Base-by-base conservation (phyloP, 177 flowering plant genomes). In the Telopea speciosissima region DNA sequence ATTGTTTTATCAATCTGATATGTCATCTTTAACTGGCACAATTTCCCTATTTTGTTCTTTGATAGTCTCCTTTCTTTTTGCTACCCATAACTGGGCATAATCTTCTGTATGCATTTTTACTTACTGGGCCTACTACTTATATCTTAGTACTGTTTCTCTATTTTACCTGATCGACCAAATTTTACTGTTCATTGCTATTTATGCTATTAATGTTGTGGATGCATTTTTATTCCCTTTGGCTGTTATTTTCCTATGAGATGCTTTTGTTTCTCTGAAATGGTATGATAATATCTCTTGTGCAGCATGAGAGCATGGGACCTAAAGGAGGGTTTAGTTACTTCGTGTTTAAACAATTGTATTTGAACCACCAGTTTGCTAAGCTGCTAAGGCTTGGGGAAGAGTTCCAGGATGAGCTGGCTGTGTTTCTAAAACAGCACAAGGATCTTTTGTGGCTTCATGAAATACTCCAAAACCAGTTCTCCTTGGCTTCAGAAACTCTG, bases 371-470 rank as follows among this genome's bases (percentile, higher is more conserved):
- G 73, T 85, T 82, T 24, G 83, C 92, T 9, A 90, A 88, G 84
- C 91, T 95, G 74, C 78, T 93, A 71, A 84, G 94, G 83, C 89
- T 95, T 65, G 99, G 98, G 67, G 99, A 93, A 79, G 99, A 95
- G 75, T 95, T 95, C 78, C 98, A 76, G 26, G 97, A 91, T 69
- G 97, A 91, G 74, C 82, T 95, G 8, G 83, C 83, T 67, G 77
- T 76, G 63, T 95, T 92, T 76, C 76, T 95, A 54, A 86, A 83
- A 85, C 82, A 81, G 62, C 92, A 93, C 63, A 82, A 62, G 14
- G 85, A 91, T 80, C 92, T 95, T 5, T 79, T 83, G 71, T 95
- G 99, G 99, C 96, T 95, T 79, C 99, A 95, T 75, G 89, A 93
- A 75, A 58, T 93, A 64, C 90, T 84, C 77, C 85, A 91, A 65